Evolutionary conservation across 2,329 filamentous ascomycete species (phyloP).

Genomic region (Verticillium isaacii): DNA sequence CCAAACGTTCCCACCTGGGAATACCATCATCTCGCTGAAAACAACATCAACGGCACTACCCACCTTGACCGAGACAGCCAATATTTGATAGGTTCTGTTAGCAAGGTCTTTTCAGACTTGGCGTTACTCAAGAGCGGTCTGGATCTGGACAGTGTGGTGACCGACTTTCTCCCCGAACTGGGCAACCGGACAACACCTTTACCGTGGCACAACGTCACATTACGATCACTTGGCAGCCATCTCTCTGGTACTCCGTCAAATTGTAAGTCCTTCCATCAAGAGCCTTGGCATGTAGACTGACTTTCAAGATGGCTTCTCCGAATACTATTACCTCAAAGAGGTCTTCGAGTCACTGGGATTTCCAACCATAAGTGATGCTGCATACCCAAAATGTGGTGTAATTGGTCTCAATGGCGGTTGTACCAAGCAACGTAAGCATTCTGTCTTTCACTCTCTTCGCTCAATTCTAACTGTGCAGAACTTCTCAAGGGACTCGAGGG

Average conservation of each 20-base stretch:
- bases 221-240: constrained; percentile 31
- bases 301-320: constrained; percentile 24
- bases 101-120: constrained; percentile 32
- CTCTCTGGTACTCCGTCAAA: constrained; percentile 29
- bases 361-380: constrained; percentile 24
- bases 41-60: constrained; percentile 28
- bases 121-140: constrained; percentile 29
- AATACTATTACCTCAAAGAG: constrained; percentile 30
- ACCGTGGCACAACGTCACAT: constrained; percentile 31
- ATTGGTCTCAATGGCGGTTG: constrained; percentile 27
- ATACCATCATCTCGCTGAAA: constrained; percentile 31
- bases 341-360: constrained; percentile 29
- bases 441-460: background rate
- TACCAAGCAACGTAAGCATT: constrained; percentile 21
- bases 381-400: constrained; percentile 32
- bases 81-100: constrained; percentile 35
- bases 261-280: constrained; percentile 17
- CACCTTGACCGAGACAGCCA: constrained; percentile 28
- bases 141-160: constrained; percentile 24
- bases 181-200: constrained; percentile 14
- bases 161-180: constrained; percentile 28
- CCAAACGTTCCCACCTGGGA: constrained; percentile 29
- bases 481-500: constrained; percentile 23
- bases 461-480: constrained; percentile 15
- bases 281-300: background rate